Evolutionary conservation across 148 eudicot genomes (phyloP), one percentile per base, ranked within the genome.

Genomic region (Dianthus caryophyllus): DNA sequence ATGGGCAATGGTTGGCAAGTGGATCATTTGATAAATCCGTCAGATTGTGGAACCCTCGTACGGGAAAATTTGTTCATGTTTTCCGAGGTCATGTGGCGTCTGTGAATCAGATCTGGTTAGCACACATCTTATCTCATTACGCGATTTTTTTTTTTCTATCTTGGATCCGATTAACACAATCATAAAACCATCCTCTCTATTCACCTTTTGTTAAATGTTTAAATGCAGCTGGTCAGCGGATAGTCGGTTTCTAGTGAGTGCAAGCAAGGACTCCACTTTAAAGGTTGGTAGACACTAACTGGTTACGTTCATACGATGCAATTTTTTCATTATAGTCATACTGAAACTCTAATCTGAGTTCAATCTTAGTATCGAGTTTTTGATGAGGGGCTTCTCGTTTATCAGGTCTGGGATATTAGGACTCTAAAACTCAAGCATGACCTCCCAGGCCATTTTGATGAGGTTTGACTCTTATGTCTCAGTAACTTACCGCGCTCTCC

Each of bases 191-290:
- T 41, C 46, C 46, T 41, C 6, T 41, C 46, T 41, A 41, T 41
- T 41, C 46, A 41, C 46, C 46, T 41, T 41, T 41, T 41, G n/a
- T n/a, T 9, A 41, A 41, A 41, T n/a, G 8, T 53, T 53, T 1
- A 53, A n/a, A 67, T 84, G 77, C 88, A 94, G 98, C 74, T 94
- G 99, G 97, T 94, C 97, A 47, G 90, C 98, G 22, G 98, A 94
- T 77, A 90, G 98, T 76, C 84, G 97, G 79, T 85, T 90, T 77
- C 82, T 94, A 55, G 70, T 94, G 73, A 94, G 97, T 53, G 93
- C 89, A 54, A 94, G 99, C 93, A 94, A 88, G 79, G 99, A 94
- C 82, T 94, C 99, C 4, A 94, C 99, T 1, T 61, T 90, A 38
- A 94, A 94, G 92, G 96, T 83, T 80, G 36, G 67, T 53, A 58